phyloP scores from a whole-genome alignment of 148 eudicot genomes.

The Camellia japonica region DNA sequence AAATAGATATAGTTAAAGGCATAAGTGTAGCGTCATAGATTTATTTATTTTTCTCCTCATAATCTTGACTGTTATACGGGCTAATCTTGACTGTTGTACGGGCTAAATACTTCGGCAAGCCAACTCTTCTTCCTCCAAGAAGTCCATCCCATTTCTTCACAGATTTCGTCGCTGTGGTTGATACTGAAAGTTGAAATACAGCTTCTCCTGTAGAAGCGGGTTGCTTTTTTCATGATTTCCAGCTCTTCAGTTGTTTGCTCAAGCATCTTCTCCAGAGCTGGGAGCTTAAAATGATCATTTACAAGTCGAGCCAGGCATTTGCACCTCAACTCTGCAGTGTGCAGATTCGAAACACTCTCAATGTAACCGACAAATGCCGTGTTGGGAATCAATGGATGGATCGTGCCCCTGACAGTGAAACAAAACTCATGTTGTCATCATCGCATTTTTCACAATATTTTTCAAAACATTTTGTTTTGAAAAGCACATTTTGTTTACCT shows the following conservation, averaged over 20 bases:
- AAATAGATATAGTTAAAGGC: background rate
- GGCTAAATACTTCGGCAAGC: constrained; percentile 81
- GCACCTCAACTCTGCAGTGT: constrained; percentile 80
- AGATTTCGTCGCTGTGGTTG: constrained; percentile 77
- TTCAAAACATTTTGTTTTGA: background rate
- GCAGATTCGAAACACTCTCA: constrained; percentile 60
- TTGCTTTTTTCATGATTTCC: constrained; percentile 79
- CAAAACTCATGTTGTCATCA: background rate
- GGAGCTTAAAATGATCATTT: constrained; percentile 62
- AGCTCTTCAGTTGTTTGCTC: constrained; percentile 53
- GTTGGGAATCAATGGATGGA: constrained; percentile 87
- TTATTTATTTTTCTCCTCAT: constrained; percentile 26
- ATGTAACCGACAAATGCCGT: constrained; percentile 92
- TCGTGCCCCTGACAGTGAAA: constrained; percentile 54
- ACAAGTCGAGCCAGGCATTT: constrained; percentile 66
- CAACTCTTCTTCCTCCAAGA: constrained; percentile 80
- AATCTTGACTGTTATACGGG: constrained; percentile 86
- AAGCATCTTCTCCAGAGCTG: constrained; percentile 65
- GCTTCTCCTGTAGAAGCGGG: constrained; percentile 77
- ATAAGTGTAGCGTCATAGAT: background rate
- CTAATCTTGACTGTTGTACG: too few relatives aligned
- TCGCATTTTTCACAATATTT: background rate
- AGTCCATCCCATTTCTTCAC: constrained; percentile 86
- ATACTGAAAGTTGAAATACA: constrained; percentile 90
- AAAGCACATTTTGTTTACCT: constrained; percentile 27